Evolutionary conservation across 83 land plant genomes (phyloP), one percentile per base, ranked within the genome.

Genomic region (Diphasiastrum complanatum): DNA sequence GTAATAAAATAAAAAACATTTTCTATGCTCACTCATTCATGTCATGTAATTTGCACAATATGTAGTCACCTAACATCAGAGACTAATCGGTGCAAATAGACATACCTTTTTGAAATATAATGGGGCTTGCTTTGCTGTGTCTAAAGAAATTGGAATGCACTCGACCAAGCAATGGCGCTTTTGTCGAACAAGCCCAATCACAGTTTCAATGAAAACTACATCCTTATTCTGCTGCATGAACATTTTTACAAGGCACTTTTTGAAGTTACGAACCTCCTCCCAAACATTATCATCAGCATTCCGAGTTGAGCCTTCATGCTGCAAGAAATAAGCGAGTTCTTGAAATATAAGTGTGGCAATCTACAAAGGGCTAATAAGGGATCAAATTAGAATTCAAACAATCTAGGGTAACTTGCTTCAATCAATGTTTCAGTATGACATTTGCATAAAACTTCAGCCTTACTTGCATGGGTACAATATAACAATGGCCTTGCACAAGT

Each of bases 191-290:
- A 93, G 73, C 1, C 75, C 78, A 72, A 82, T 76, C 18, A 79
- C 96, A 18, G 96, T 93, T 65, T 93, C 96, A 23, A 89, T 66
- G 63, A 93, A 93, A n/a, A 93, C 49, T 1, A 85, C 81, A 55
- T 86, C 92, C 63, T 83, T 89, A 10, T 81, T 83, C 63, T 85
- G 84, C 43, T 65, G 71, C 24, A 69, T 75, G 71, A 89, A 93
- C 99, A 93, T 93, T 79, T 63, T 80, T 3, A 93, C 73, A 3
- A 93, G 77, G 70, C 99, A 93, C 57, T 93, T 93, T 68, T 93
- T 93, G 82, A 85, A 93, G 72, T 93, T 93, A 5, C 96, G 85
- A 25, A 93, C 64, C 70, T 93, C 99, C 58, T 89, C 89, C 96
- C 91, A 93, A 35, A 83, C 85, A 75, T 75, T 72, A 28, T 83